Conservation (phyloP, 768 basidiomycete species). For the Boletus pseudo-olivaceus region DNA sequence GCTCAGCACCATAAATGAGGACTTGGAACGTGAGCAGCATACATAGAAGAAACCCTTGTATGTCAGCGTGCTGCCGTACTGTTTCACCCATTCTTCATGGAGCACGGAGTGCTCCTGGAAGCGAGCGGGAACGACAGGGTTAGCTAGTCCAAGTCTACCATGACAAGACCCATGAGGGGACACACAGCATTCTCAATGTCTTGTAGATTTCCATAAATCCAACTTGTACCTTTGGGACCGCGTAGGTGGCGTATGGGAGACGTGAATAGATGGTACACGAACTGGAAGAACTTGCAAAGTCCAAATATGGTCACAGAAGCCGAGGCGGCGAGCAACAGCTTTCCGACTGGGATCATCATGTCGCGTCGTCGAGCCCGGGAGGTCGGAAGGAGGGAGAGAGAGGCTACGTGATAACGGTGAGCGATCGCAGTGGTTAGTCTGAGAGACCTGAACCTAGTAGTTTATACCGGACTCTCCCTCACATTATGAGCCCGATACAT, state of each 20-base stretch:
- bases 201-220: constrained; percentile 48
- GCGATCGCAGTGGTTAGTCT: too few relatives aligned
- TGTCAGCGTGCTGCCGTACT: constrained; percentile 9
- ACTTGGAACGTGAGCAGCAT: background rate
- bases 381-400: too few relatives aligned
- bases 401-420: too few relatives aligned
- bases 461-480: too few relatives aligned
- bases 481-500: too few relatives aligned
- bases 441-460: too few relatives aligned
- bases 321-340: background rate
- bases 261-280: constrained; percentile 33
- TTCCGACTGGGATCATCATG: constrained; percentile 10
- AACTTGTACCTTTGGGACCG: constrained; percentile 40
- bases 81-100: constrained; percentile 15
- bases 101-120: constrained; percentile 6
- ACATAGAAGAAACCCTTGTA: constrained; percentile 14
- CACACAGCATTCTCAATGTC: constrained; percentile 43
- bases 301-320: background rate
- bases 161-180: background rate
- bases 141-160: background rate
- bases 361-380: too few relatives aligned
- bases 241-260: constrained; percentile 48
- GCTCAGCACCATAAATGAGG: background rate
- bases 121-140: background rate
- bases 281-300: constrained; percentile 8